Evolutionary conservation across 2,329 filamentous ascomycete species (phyloP).

Genomic region (Talaromyces pinophilus): DNA sequence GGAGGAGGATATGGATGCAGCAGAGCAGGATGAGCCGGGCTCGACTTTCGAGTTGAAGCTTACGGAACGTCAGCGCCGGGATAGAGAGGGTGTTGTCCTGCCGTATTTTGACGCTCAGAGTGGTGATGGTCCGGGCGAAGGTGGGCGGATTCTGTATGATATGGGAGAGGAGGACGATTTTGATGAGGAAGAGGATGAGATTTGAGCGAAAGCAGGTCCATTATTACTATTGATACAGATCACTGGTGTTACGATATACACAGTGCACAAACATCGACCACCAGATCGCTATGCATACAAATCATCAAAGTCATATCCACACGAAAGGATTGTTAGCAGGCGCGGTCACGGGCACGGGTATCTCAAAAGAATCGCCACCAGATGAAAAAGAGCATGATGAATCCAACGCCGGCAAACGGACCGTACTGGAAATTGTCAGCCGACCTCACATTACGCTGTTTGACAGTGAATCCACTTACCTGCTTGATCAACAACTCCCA

Average conservation of each 20-base stretch:
- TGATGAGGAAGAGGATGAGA: constrained; percentile 93
- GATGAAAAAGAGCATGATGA: constrained; percentile 82
- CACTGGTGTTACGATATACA: neutral
- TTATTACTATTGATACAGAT: constrained; percentile 14
- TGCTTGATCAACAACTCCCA: constrained; percentile 97
- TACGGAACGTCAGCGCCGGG: constrained; percentile 85
- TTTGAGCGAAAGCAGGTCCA: constrained; percentile 49
- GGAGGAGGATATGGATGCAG: constrained; percentile 42
- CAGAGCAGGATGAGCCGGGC: constrained; percentile 59
- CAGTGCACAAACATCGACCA: neutral
- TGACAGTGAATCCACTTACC: constrained; percentile 37
- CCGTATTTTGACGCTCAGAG: constrained; percentile 97
- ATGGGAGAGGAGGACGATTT: constrained; percentile 97
- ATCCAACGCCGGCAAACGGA: constrained; percentile 76
- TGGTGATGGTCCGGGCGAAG: constrained; percentile 69
- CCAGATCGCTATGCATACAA: constrained; percentile 23
- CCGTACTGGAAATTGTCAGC: constrained; percentile 64
- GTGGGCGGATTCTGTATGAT: constrained; percentile 91
- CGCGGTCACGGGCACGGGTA: constrained; percentile 9
- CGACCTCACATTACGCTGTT: neutral
- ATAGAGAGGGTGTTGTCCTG: constrained; percentile 84
- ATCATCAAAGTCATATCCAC: constrained; percentile 41
- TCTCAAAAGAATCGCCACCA: constrained; percentile 89
- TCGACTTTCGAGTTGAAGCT: constrained; percentile 84
- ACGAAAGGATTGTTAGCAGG: constrained; percentile 28